Evolutionary conservation across 1,139 yeast genomes (phyloP), one percentile per base, ranked within the genome.

Genomic region (Spathaspora jeffriesii): DNA sequence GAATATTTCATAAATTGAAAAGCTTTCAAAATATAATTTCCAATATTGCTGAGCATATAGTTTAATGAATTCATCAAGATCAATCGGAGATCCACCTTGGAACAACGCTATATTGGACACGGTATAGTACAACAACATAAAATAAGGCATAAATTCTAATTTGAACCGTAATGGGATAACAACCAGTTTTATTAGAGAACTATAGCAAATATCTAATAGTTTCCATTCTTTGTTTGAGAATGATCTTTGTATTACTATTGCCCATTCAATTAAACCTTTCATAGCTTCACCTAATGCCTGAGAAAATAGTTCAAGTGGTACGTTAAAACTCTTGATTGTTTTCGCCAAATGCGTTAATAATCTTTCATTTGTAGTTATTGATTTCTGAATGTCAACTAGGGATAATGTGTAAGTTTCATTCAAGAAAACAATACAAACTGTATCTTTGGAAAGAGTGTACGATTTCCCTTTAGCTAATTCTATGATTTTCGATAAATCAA

Each of bases 211-310:
- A 36, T n/a, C 5, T 5, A 56, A 50, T 30, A 49, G 47, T 20
- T 47, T 55, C 61, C 60, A 61, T 36, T 53, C 51, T 40, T 44
- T 43, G 4, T 54, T 58, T 3, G 57, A 41, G 13, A 73, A 64
- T 2, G 53, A 47, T 36, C 63, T 65, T 47, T 73, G 77, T 2
- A 62, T 22, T 10, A 67, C 63, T 28, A 74, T 55, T 27, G 53
- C 48, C 79, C 79, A 74, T 43, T 60, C 58, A 4, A 68, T 53
- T 7, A 73, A 43, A 0, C 58, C 59, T 28, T 59, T 55, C 2
- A 71, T 38, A 3, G 67, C 57, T 0, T 51, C 47, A 30, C 60
- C 59, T 3, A 65, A 39, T 18, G 58, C 63, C 1, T 50, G 46
- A 4, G 45, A 23, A 9, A 46, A 4, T 2, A 41, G 18, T 1